phyloP scores from a whole-genome alignment of 225 moss, liverwort and hornwort genomes.

The Marchantia paleacea region DNA sequence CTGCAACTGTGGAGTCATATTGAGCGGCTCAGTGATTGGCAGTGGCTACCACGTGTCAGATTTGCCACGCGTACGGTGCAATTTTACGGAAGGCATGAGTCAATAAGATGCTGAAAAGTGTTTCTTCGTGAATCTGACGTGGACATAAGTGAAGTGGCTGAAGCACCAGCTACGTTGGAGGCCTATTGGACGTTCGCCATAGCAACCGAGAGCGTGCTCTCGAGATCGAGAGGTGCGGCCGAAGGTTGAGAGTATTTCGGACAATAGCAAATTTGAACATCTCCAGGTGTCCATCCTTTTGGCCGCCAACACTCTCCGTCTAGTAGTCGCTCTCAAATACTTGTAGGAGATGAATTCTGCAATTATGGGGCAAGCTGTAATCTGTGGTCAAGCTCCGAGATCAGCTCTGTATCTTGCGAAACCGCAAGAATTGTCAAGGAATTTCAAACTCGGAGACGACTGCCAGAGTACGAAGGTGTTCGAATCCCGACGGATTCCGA shows the following conservation, averaged over 20 bases:
- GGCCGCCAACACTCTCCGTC: neutral
- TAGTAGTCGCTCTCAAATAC: neutral
- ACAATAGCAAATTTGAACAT: neutral
- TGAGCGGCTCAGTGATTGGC: neutral
- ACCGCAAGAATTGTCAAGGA: neutral
- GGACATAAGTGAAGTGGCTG: neutral
- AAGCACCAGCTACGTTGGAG: neutral
- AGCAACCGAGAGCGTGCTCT: neutral
- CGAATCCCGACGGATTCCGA: neutral
- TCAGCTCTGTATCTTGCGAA: neutral
- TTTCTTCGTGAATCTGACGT: neutral
- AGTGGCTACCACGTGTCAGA: neutral
- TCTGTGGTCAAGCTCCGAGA: neutral
- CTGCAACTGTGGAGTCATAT: neutral
- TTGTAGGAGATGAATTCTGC: neutral
- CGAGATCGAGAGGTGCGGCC: neutral
- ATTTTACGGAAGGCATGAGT: neutral
- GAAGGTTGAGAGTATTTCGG: neutral
- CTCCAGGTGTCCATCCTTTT: neutral
- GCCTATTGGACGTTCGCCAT: neutral
- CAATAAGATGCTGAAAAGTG: neutral
- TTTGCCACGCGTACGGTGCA: neutral
- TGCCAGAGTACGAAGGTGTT: neutral
- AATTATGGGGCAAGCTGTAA: neutral
- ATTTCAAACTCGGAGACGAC: neutral